phyloP scores from a whole-genome alignment of 768 basidiomycete species.

The Russula lepida region DNA sequence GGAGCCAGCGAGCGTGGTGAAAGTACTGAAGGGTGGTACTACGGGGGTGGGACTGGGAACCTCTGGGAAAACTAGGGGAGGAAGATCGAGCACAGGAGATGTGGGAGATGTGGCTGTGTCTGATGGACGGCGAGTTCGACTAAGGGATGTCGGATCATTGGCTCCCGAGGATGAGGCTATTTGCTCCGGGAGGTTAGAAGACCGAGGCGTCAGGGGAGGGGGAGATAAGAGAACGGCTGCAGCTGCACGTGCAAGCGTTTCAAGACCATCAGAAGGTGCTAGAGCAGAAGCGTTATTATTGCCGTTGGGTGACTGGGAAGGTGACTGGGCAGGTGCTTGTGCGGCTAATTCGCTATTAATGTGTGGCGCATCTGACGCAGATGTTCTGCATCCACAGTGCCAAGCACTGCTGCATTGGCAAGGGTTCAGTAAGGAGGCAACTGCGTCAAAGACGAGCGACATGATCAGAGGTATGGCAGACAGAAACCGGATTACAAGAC shows the following conservation, averaged over 20 bases:
- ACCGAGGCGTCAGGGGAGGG: not conserved
- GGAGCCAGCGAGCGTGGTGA: constrained; percentile 20
- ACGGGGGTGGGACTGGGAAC: constrained; percentile 6
- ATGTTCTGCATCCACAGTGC: constrained; percentile 12
- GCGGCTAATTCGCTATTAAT: constrained; percentile 7
- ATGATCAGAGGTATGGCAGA: not conserved
- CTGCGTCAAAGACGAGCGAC: not conserved
- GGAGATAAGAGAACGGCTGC: constrained; percentile 12
- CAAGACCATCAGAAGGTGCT: constrained; percentile 5
- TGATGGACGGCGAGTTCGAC: not conserved
- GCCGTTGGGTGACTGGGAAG: not conserved
- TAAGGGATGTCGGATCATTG: not conserved
- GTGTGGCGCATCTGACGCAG: not conserved
- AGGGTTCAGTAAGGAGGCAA: constrained; percentile 19
- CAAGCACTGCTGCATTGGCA: constrained; percentile 18
- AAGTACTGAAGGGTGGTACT: constrained; percentile 21
- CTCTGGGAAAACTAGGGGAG: constrained; percentile 16
- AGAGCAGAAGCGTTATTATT: constrained; percentile 1
- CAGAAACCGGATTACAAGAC: not conserved
- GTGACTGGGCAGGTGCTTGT: not conserved
- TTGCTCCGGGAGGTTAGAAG: not conserved
- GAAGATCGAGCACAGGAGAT: constrained; percentile 17
- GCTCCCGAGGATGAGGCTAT: not conserved
- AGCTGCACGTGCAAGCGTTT: constrained; percentile 20
- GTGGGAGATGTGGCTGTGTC: not conserved